These are phyloP conservation scores for Phoma herbarum DNA, from an alignment of 2,329 filamentous ascomycete species.

Conservation along the genomic window DNA sequence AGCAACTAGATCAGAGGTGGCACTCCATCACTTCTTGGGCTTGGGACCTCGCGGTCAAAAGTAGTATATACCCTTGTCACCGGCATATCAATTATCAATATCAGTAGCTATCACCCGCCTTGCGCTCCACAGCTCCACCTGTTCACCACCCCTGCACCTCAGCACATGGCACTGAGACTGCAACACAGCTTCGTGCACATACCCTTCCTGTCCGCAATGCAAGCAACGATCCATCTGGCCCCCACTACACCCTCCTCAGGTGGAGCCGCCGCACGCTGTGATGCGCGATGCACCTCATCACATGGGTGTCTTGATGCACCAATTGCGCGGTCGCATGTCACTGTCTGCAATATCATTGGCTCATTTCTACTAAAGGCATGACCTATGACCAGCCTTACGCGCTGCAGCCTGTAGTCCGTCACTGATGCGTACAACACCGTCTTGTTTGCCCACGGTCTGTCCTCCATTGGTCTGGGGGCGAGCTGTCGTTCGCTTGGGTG, in stretches of 20 bases:
- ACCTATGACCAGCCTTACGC: constrained; percentile 8
- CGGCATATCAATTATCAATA: constrained; percentile 17
- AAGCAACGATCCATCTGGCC: constrained; percentile 3
- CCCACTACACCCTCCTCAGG: constrained; percentile 13
- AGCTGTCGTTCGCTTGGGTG: background rate
- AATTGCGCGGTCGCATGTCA: constrained; percentile 9
- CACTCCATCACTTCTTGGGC: constrained; percentile 9
- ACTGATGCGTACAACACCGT: background rate
- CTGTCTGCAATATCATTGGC: constrained; percentile 2
- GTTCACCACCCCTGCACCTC: background rate
- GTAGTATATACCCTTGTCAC: constrained; percentile 23
- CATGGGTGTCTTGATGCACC: constrained; percentile 12
- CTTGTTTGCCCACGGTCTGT: background rate
- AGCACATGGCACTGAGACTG: constrained; percentile 17
- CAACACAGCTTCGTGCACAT: constrained; percentile 4
- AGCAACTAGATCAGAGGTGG: constrained; percentile 19
- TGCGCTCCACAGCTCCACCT: background rate
- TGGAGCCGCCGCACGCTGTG: constrained; percentile 15
- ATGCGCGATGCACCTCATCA: constrained; percentile 18
- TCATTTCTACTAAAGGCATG: background rate
- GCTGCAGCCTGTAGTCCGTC: constrained; percentile 7
- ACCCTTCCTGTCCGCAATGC: constrained; percentile 3
- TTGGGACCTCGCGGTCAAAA: constrained; percentile 30
- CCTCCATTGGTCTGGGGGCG: background rate
- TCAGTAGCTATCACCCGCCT: constrained; percentile 5